Base-by-base conservation (phyloP, 2,329 filamentous ascomycete species). In the Paecilomyces variotii region DNA sequence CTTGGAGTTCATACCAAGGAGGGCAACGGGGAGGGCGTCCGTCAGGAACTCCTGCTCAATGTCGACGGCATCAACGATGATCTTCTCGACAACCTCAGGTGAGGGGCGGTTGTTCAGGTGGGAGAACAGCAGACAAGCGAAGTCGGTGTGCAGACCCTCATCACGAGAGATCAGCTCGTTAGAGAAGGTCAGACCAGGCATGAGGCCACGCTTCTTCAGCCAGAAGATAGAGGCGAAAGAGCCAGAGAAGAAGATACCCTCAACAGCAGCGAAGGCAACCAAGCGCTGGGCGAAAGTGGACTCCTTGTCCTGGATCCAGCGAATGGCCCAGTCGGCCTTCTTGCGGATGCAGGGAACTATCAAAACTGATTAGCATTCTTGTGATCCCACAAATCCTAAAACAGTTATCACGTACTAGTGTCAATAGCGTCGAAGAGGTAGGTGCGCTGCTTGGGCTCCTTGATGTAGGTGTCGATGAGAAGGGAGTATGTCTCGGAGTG, bases 81-180 rank as follows among this genome's bases (percentile, higher is more conserved):
- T 92, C 64, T 88, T 84, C 76, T 90, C 76, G 56, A 99, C 87
- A 45, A 91, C 77, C 74, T 93, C 78, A 78, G 91, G 89, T 80
- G 82, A 85, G 61, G 94, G 92, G 67, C 93, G 90, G 80, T 93
- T 86, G 80, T 94, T 95, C 62, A 99, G 81, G 79, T 97, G 93
- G n/a, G 91, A 96, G 85, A 96, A 97, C 62, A 99, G 82, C 58
- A 99, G 84, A 79, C 94, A 99, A 67, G 94, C 94, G 71, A 99
- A 99, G 82, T 99, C 94, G 64, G 94, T 99, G 85, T 99, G 94
- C 68, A 99, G 90, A 76, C 94, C 94, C 84, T 99, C 94, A 69
- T 99, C 94, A 81, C 94, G 93, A 62, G 94, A 99, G 81, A 99
- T 99, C 72, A 99, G 89, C 83, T 99, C 94, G 82, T 99, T 99